These are phyloP conservation scores for Neurospora sp. DNA, from an alignment of 495 filamentous ascomycete species.

Conservation along the genomic window DNA sequence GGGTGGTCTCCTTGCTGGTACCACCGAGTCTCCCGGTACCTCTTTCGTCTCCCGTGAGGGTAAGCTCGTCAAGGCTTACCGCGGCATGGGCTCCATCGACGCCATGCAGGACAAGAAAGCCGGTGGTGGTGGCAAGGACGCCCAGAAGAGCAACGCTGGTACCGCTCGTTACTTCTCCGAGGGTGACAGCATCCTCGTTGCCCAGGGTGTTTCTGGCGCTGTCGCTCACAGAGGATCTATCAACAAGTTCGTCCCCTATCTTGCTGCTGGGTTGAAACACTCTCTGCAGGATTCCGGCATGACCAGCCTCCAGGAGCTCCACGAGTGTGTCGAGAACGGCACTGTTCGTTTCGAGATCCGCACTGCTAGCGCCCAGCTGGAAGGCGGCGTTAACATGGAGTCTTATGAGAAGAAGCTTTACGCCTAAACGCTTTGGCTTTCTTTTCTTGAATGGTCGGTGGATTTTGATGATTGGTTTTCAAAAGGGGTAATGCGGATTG, in stretches of 20 bases:
- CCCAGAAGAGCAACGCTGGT: conserved; percentile 85
- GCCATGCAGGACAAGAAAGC: conserved; percentile 99
- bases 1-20: conserved; percentile 94
- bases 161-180: conserved; percentile 98
- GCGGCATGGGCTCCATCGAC: conserved; percentile 97
- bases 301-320: conserved; percentile 63
- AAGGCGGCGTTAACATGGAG: conserved; percentile 95
- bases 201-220: conserved; percentile 82
- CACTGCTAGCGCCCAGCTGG: conserved; percentile 86
- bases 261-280: conserved; percentile 92
- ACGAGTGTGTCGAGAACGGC: conserved; percentile 64
- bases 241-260: conserved; percentile 90
- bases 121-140: conserved; percentile 51
- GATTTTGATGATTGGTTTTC: neutral
- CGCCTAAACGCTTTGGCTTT: conserved; percentile 41
- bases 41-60: conserved; percentile 93
- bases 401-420: conserved; percentile 99
- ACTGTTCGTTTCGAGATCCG: conserved; percentile 85
- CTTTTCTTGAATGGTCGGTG: neutral
- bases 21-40: conserved; percentile 92
- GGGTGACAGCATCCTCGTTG: conserved; percentile 85
- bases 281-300: conserved; percentile 92
- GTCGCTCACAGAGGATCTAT: conserved; percentile 61
- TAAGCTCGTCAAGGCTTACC: conserved; percentile 96
- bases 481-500: neutral